Conservation (phyloP, 2,329 filamentous ascomycete species). For the Alternaria angustiovoidea region DNA sequence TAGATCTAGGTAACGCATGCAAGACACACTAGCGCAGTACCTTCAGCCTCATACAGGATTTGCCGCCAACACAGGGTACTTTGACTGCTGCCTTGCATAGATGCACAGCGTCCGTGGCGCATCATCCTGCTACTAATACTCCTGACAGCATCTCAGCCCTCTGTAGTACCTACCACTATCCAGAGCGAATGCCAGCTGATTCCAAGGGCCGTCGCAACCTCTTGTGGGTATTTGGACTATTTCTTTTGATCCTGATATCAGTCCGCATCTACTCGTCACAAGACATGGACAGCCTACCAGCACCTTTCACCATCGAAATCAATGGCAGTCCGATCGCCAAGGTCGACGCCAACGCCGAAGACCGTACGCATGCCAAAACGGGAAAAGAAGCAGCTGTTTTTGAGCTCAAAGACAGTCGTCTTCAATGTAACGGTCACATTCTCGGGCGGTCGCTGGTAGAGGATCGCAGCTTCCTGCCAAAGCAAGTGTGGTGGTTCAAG, state of each 20-base stretch:
- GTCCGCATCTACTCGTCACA: conserved; percentile 8
- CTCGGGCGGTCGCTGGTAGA: conserved; percentile 26
- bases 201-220: conserved; percentile 11
- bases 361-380: conserved; percentile 23
- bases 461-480: conserved; percentile 31
- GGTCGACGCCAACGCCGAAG: conserved; percentile 18
- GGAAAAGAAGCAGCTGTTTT: conserved; percentile 32
- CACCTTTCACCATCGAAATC: conserved; percentile 32
- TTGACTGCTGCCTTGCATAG: neutral
- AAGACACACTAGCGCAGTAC: neutral
- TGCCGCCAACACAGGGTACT: neutral
- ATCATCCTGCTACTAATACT: conserved; percentile 5
- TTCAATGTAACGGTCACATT: conserved; percentile 27
- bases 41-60: neutral
- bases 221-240: conserved; percentile 13
- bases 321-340: conserved; percentile 30
- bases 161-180: conserved; percentile 5
- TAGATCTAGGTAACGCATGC: neutral
- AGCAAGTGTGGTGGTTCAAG: conserved; percentile 35
- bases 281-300: conserved; percentile 27
- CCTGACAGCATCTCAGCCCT: neutral
- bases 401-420: conserved; percentile 25
- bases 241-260: conserved; percentile 8
- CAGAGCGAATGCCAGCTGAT: conserved; percentile 10
- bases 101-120: neutral